phyloP scores from a whole-genome alignment of 208 protist species.

The Trypanosomatidae sp. region DNA sequence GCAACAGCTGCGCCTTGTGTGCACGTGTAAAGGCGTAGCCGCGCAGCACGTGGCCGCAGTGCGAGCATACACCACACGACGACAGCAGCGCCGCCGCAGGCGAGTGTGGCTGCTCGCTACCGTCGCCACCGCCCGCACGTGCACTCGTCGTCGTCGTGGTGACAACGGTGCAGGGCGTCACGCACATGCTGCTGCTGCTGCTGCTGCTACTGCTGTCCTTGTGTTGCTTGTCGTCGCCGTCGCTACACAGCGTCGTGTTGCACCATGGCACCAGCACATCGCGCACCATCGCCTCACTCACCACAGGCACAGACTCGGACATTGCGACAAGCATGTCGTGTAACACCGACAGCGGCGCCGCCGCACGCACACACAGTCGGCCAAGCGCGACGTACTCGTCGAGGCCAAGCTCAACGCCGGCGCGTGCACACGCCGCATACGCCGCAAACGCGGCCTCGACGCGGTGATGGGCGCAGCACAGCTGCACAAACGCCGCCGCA shows the following conservation, averaged over 20 bases:
- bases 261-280: conserved; percentile 44
- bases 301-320: conserved; percentile 21
- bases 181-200: no score
- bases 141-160: no score
- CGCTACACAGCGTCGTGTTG: neutral
- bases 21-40: conserved; percentile 38
- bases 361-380: conserved; percentile 17
- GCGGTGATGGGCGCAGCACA: conserved; percentile 16
- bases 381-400: conserved; percentile 35
- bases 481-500: conserved; percentile 31
- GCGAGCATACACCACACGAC: no score
- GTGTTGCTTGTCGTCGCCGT: no score
- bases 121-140: no score
- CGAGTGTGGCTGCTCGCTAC: no score
- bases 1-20: conserved; percentile 20
- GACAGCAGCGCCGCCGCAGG: no score
- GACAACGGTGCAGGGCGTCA: no score
- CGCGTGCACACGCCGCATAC: conserved; percentile 21
- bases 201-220: no score
- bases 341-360: conserved; percentile 26
- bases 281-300: conserved; percentile 12
- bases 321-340: conserved; percentile 38
- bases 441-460: conserved; percentile 11
- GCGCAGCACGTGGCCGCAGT: no score
- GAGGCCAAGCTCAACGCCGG: conserved; percentile 24